Conservation (phyloP, 1,139 yeast species). For the Hanseniaspora gamundiae region DNA sequence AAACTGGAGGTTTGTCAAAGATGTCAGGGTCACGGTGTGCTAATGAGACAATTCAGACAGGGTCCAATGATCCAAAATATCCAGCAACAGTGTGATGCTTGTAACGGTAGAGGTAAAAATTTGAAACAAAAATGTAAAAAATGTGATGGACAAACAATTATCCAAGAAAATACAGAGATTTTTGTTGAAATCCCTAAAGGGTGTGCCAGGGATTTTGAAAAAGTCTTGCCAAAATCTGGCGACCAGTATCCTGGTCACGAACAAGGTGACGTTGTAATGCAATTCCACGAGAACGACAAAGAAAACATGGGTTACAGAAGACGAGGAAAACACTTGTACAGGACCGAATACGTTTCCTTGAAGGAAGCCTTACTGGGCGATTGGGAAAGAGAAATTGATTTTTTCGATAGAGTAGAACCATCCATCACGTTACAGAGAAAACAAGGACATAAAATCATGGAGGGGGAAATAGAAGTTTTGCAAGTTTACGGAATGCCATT, state of each 20-base stretch:
- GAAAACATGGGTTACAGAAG: conserved; percentile 78
- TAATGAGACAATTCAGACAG: conserved; percentile 57
- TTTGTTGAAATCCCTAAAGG: conserved; percentile 62
- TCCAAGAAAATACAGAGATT: conserved; percentile 43
- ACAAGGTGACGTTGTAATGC: conserved; percentile 67
- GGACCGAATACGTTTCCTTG: conserved; percentile 67
- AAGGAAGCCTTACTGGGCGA: conserved; percentile 68
- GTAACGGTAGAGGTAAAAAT: conserved; percentile 65
- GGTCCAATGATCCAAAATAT: conserved; percentile 87
- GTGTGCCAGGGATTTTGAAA: conserved; percentile 44
- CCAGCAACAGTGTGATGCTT: conserved; percentile 64
- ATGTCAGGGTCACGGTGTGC: conserved; percentile 69
- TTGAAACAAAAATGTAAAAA: conserved; percentile 50
- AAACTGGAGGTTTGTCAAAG: conserved; percentile 46
- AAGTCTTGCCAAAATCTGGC: conserved; percentile 62
- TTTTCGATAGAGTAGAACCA: conserved; percentile 48
- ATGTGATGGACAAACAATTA: conserved; percentile 64
- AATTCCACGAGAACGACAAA: conserved; percentile 39
- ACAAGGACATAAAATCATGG: conserved; percentile 38
- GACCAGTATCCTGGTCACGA: conserved; percentile 72
- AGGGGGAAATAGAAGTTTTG: conserved; percentile 63
- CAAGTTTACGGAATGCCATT: conserved; percentile 79
- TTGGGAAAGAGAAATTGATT: conserved; percentile 59
- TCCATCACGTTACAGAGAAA: conserved; percentile 37
- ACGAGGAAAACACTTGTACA: conserved; percentile 56